Evolutionary conservation across 2,329 filamentous ascomycete genomes (phyloP).

Genomic region (Claviceps sp.): DNA sequence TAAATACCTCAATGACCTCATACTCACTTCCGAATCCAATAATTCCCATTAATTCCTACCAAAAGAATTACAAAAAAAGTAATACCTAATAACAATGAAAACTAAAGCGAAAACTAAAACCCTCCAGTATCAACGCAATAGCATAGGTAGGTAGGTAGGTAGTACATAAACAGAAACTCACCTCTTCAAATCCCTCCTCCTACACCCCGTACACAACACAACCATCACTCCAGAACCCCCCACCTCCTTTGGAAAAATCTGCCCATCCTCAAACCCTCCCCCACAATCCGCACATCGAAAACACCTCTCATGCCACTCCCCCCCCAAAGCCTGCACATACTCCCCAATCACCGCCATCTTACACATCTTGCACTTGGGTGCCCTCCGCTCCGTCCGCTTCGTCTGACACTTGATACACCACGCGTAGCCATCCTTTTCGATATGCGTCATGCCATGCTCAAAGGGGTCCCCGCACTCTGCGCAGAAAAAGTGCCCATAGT

Average conservation of each 20-base stretch:
- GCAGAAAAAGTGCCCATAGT: conserved; percentile 97
- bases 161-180: conserved; percentile 10
- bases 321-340: conserved; percentile 77
- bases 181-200: conserved; percentile 45
- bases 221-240: conserved; percentile 24
- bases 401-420: conserved; percentile 95
- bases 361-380: conserved; percentile 79
- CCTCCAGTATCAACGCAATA: too few relatives aligned
- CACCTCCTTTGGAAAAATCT: conserved; percentile 48
- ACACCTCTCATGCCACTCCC: conserved; percentile 87
- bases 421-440: conserved; percentile 94
- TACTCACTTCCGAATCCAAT: too few relatives aligned
- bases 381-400: conserved; percentile 74
- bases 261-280: conserved; percentile 49
- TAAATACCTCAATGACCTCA: too few relatives aligned
- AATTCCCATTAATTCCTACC: too few relatives aligned
- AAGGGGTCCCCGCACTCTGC: conserved; percentile 97
- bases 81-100: too few relatives aligned
- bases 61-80: too few relatives aligned
- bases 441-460: conserved; percentile 52
- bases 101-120: too few relatives aligned
- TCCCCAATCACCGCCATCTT: conserved; percentile 73
- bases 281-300: conserved; percentile 63
- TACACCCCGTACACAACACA: conserved; percentile 48
- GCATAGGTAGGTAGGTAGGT: too few relatives aligned